A percentile compares a stretch with the other conserved stretches of the same genome.
phyloP scores from a whole-genome alignment of 148 eudicot genomes.

The Silene conica region DNA sequence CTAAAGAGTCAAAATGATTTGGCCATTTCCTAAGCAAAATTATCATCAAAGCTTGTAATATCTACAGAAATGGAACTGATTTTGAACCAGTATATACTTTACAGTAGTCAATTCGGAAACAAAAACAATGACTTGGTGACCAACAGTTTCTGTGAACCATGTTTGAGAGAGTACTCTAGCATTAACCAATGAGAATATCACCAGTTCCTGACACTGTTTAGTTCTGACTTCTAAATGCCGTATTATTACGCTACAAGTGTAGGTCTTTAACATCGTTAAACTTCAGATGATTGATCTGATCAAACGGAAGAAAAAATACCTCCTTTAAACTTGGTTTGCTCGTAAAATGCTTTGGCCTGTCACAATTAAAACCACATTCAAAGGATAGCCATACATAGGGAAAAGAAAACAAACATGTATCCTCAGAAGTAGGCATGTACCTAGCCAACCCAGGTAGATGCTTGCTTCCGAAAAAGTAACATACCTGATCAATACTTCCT shows the following conservation, averaged over 20 bases:
- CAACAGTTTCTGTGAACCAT: background rate
- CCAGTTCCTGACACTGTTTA: background rate
- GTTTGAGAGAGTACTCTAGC: background rate
- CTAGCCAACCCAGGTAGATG: background rate
- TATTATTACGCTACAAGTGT: background rate
- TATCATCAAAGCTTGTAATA: too few relatives aligned
- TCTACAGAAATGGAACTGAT: background rate
- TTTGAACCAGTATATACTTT: background rate
- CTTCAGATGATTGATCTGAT: background rate
- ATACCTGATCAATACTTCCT: conserved; percentile 88
- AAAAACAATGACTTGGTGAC: too few relatives aligned
- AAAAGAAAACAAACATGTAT: background rate
- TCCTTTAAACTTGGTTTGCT: conserved; percentile 88
- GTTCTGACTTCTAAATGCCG: background rate
- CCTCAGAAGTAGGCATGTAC: background rate
- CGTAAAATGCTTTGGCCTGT: conserved; percentile 74
- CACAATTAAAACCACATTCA: background rate
- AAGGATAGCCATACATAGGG: background rate
- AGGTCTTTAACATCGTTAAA: background rate
- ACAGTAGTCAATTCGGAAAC: too few relatives aligned
- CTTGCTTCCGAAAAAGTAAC: background rate
- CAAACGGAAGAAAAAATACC: conserved; percentile 34
- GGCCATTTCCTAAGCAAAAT: too few relatives aligned
- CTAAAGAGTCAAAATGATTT: too few relatives aligned
- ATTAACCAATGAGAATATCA: background rate